Base-by-base conservation (phyloP, 2,329 filamentous ascomycete genomes). In the Xylariaceae sp. region DNA sequence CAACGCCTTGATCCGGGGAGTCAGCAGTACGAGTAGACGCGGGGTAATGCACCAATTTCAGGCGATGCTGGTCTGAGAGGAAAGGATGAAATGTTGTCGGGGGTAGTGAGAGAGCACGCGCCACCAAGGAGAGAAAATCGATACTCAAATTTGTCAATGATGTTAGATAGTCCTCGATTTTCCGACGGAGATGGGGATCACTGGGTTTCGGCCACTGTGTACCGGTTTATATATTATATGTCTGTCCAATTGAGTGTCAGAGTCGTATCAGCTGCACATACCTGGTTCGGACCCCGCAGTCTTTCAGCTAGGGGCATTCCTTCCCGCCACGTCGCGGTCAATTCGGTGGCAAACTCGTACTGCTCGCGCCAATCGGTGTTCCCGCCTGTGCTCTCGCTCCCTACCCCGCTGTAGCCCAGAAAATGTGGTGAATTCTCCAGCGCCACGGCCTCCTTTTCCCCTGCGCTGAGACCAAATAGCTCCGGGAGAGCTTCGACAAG, bases 331-430 rank as follows among this genome's bases (percentile, higher is more conserved):
- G 55, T 65, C 1, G 61, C 65, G 0, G 62, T 45, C 22, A 81
- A 60, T 51, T 82, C 78, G 0, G 76, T 82, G 12, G 75, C 78
- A 55, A 79, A 76, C 56, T 83, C 79, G 38, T 80, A 75, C 53
- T 83, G 79, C 57, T 83, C 79, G 16, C 79, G 64, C 16, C 67
- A 62, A 55, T 83, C 79, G 12, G 62, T 54, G 41, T 64, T 62
- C 0, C 77, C 76, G 0, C 75, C 72, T 2, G 80, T 83, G 0
- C 64, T 76, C 58, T 83, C 80, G 20, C 73, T 66, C 0, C 77
- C 79, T 16, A 71, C 69, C 1, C 67, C 71, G 49, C 75, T 79
- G 56, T 82, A 83, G 0, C 80, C 80, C 2, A 83, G 64, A 45
- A 83, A 81, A 56, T 82, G 79, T 8, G 79, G 77, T 1, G 76